A percentile compares a stretch with the other conserved stretches of the same genome.
Evolutionary conservation across 2,329 filamentous ascomycete genomes (phyloP).

Genomic region (Hyphodiscus sp.): DNA sequence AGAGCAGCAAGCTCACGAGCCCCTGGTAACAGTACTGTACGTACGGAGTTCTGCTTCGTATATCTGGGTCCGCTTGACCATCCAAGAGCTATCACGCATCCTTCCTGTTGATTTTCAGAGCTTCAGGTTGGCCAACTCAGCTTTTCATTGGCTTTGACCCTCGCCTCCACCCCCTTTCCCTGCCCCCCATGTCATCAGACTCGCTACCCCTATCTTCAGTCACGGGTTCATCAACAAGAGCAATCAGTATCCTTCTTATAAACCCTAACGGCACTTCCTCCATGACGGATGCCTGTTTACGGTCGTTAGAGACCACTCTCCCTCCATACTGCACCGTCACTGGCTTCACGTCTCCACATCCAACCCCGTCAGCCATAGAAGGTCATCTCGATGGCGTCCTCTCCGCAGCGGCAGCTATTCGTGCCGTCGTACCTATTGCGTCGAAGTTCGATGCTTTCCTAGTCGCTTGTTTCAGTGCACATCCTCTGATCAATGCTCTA

Average conservation of each 20-base stretch:
- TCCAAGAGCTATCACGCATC: background rate
- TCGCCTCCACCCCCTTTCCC: background rate
- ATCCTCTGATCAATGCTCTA: constrained; percentile 64
- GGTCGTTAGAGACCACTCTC: constrained; percentile 36
- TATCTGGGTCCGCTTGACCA: background rate
- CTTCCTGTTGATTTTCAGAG: background rate
- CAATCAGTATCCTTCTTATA: constrained; percentile 37
- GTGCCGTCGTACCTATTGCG: constrained; percentile 38
- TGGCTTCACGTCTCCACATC: constrained; percentile 43
- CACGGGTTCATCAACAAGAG: constrained; percentile 22
- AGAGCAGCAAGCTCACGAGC: background rate
- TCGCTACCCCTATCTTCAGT: constrained; percentile 18
- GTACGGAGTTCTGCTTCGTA: background rate
- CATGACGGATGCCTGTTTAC: constrained; percentile 42
- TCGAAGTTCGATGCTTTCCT: constrained; percentile 60
- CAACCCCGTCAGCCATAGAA: constrained; percentile 45
- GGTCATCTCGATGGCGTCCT: constrained; percentile 43
- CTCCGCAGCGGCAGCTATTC: constrained; percentile 41
- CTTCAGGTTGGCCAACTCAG: background rate
- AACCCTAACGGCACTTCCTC: constrained; percentile 42
- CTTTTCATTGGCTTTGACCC: background rate
- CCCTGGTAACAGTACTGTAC: background rate
- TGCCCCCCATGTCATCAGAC: constrained; percentile 1
- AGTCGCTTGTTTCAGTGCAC: constrained; percentile 80
- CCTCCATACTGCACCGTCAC: constrained; percentile 41